Conservation (phyloP, 352 stramenopile genomes). For the Blastocystis sp. region DNA sequence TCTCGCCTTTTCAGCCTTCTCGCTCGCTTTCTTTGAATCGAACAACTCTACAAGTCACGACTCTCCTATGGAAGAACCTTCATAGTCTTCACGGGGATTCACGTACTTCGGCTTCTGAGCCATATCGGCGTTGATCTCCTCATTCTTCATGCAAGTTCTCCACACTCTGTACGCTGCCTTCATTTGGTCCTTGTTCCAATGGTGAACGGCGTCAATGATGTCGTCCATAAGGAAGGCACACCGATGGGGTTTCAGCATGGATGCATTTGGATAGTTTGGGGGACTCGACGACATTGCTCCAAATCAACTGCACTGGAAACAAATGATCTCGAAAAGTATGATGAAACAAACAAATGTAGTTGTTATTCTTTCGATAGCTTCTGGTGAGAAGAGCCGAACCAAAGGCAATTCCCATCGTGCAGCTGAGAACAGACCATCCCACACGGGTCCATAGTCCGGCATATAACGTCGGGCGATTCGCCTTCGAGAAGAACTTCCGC, state of each 20-base stretch:
- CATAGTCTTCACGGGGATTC: not conserved
- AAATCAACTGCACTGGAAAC: not conserved
- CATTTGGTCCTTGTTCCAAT: not conserved
- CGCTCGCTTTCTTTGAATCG: conserved; percentile 6
- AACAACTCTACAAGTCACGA: conserved; percentile 23
- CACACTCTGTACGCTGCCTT: conserved; percentile 5
- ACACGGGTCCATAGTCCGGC: conserved; percentile 42
- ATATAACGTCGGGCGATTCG: not conserved
- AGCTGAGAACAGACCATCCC: conserved; percentile 32
- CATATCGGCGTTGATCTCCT: conserved; percentile 53
- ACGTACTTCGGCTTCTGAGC: conserved; percentile 26
- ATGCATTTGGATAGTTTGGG: conserved; percentile 6
- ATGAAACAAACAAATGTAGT: conserved; percentile 26
- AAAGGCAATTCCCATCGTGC: conserved; percentile 48
- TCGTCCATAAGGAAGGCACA: conserved; percentile 30
- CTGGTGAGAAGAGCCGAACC: conserved; percentile 38
- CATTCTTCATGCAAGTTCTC: conserved; percentile 33
- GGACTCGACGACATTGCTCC: not conserved
- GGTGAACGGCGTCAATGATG: conserved; percentile 26
- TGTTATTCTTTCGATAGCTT: not conserved
- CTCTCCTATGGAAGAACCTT: not conserved
- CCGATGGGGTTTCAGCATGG: not conserved
- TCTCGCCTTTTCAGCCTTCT: conserved; percentile 5
- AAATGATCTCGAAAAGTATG: not conserved
- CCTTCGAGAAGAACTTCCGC: conserved; percentile 18